A percentile compares a stretch with the other conserved stretches of the same genome.
Conservation (phyloP, 768 basidiomycete species). For the Lactifluus subvellereus region DNA sequence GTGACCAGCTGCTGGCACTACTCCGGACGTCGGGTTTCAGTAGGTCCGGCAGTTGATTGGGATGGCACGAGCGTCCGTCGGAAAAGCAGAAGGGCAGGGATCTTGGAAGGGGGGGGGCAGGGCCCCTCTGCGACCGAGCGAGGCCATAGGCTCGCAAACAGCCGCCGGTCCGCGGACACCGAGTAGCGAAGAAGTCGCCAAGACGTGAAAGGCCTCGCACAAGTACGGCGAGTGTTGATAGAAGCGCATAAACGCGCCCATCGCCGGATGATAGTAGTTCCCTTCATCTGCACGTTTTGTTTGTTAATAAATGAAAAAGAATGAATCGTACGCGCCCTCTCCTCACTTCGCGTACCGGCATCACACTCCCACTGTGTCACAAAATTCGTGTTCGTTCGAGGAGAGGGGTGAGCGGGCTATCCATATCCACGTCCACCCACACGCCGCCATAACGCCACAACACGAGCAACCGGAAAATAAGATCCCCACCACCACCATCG, state of each 20-base stretch:
- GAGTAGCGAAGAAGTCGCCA: slow-evolving; percentile 49
- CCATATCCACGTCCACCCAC: no score
- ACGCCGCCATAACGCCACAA: no score
- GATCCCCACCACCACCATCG: no score
- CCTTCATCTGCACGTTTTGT: no score
- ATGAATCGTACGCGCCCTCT: no score
- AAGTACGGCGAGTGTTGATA: slow-evolving; percentile 86
- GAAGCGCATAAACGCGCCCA: slow-evolving; percentile 94
- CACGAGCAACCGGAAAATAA: no score
- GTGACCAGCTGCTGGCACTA: slow-evolving; percentile 52
- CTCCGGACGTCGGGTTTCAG: slow-evolving; percentile 55
- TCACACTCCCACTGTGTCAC: no score
- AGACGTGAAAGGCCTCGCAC: slow-evolving; percentile 85
- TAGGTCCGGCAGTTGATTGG: slow-evolving; percentile 88
- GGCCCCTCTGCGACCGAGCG: slow-evolving; percentile 62
- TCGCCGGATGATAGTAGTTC: slow-evolving; percentile 35
- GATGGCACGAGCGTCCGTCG: slow-evolving; percentile 83
- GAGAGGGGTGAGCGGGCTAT: no score
- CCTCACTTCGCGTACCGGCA: no score
- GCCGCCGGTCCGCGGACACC: slow-evolving; percentile 64
- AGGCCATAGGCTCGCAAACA: slow-evolving; percentile 87
- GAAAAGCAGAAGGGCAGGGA: slow-evolving; percentile 91
- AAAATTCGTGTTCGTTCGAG: no score
- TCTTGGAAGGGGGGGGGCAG: slow-evolving; percentile 83
- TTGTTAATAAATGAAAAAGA: no score